A percentile compares a stretch with the other conserved stretches of the same genome.
Conservation (phyloP, 2,329 filamentous ascomycete genomes). For the Hymenoscyphus salicellus region DNA sequence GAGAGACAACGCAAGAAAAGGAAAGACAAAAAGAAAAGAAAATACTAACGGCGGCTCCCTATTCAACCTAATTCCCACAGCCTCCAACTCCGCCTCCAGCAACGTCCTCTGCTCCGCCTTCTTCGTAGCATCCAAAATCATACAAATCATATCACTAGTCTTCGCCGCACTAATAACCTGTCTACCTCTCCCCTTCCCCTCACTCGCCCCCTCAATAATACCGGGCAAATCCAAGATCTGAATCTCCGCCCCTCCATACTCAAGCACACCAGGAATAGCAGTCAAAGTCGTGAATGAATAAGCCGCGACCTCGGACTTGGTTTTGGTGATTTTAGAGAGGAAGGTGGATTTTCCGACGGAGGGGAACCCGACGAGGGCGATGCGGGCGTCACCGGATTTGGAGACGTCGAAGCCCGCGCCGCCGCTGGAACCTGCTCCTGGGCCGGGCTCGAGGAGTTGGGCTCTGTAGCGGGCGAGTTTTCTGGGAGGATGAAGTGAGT, state of each 20-base stretch:
- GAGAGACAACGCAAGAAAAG: background rate
- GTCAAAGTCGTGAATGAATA: conserved; percentile 98
- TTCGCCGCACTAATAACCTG: conserved; percentile 98
- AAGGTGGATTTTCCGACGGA: conserved; percentile 99
- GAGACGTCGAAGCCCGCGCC: conserved; percentile 90
- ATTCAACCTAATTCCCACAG: conserved; percentile 92
- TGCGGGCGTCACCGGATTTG: conserved; percentile 93
- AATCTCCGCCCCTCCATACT: conserved; percentile 97
- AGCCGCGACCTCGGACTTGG: conserved; percentile 89
- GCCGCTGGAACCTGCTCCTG: conserved; percentile 72
- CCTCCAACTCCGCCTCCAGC: conserved; percentile 87
- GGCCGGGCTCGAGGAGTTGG: conserved; percentile 85
- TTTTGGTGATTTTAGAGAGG: conserved; percentile 98
- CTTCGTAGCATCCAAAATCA: conserved; percentile 97
- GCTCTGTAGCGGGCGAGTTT: conserved; percentile 94
- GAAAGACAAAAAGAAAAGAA: background rate
- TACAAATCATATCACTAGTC: conserved; percentile 94
- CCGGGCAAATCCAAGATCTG: conserved; percentile 95
- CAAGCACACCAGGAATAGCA: conserved; percentile 92
- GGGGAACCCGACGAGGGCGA: conserved; percentile 96
- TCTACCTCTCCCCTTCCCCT: conserved; percentile 91
- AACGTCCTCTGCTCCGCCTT: conserved; percentile 87
- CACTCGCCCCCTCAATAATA: conserved; percentile 94
- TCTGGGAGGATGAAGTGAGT: conserved; percentile 46
- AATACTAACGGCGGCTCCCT: conserved; percentile 74